Conservation (phyloP, 2,329 filamentous ascomycete genomes). For the Penicillium sp. region DNA sequence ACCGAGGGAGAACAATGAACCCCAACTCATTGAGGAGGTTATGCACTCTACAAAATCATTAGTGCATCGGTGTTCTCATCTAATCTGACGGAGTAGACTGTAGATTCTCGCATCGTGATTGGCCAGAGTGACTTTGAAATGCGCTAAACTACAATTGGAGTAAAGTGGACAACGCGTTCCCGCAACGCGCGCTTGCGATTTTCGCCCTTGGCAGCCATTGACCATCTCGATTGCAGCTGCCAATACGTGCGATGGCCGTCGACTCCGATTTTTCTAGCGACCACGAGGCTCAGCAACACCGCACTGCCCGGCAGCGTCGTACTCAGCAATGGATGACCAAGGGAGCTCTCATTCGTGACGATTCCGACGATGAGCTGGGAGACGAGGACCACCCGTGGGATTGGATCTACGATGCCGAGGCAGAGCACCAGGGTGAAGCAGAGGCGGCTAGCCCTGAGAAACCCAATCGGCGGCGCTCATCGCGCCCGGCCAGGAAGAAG, state of each 20-base stretch:
- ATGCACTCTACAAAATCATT: too few relatives aligned
- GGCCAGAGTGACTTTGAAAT: conserved; percentile 1
- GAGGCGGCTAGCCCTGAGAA: conserved; percentile 18
- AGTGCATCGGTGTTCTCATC: too few relatives aligned
- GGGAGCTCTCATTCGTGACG: conserved; percentile 66
- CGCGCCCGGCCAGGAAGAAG: conserved; percentile 28
- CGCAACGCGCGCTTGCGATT: conserved; percentile 24
- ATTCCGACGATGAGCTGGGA: conserved; percentile 85
- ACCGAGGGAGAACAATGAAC: too few relatives aligned
- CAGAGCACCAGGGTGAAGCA: conserved; percentile 21
- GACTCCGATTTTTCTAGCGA: conserved; percentile 17
- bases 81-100: too few relatives aligned
- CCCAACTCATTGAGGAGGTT: too few relatives aligned
- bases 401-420: conserved; percentile 62
- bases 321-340: conserved; percentile 53
- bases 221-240: neutral
- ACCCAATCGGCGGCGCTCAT: conserved; percentile 29
- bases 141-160: conserved; percentile 28
- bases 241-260: conserved; percentile 21
- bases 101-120: conserved; percentile 14
- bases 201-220: conserved; percentile 6
- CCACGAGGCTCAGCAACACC: conserved; percentile 14
- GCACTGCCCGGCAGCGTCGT: conserved; percentile 34
- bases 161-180: conserved; percentile 36
- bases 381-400: conserved; percentile 71